Conservation (phyloP, 331 rosid genomes). For the Quercus phellos region DNA sequence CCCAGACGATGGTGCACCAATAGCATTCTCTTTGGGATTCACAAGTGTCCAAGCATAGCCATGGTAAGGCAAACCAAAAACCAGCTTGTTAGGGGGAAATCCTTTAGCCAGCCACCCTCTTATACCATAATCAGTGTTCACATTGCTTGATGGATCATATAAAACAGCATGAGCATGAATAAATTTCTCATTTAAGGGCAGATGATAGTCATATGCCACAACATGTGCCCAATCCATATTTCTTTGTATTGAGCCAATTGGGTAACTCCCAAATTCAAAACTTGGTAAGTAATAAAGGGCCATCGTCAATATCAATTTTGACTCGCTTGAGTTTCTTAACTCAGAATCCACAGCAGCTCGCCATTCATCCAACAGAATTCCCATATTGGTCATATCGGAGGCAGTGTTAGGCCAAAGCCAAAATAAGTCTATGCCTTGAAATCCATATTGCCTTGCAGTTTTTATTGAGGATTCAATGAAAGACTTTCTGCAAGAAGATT, state of each 20-base stretch:
- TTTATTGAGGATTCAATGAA: constrained; percentile 32
- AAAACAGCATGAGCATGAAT: constrained; percentile 48
- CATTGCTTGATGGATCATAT: constrained; percentile 32
- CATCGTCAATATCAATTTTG: constrained; percentile 25
- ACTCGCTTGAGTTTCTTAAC: constrained; percentile 2
- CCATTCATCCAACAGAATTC: constrained; percentile 32
- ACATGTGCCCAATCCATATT: constrained; percentile 56
- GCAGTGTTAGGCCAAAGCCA: constrained; percentile 25
- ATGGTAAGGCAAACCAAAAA: constrained; percentile 57
- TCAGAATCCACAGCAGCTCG: constrained; percentile 30
- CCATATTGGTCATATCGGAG: constrained; percentile 24
- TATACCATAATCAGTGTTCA: constrained; percentile 39
- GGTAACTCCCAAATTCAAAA: constrained; percentile 21
- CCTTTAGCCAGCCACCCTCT: constrained; percentile 42
- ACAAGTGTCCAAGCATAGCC: constrained; percentile 57
- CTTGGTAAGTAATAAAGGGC: constrained; percentile 23
- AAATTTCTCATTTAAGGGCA: constrained; percentile 22
- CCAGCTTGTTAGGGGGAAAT: constrained; percentile 35
- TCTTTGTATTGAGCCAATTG: constrained; percentile 35
- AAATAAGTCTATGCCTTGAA: constrained; percentile 30
- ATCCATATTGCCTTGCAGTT: constrained; percentile 25
- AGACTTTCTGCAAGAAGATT: constrained; percentile 10
- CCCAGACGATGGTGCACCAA: constrained; percentile 29
- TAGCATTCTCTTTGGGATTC: constrained; percentile 10
- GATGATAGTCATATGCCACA: constrained; percentile 46